A percentile compares a stretch with the other conserved stretches of the same genome.
Conservation (phyloP, 495 filamentous ascomycete species). For the Neurospora sp. region DNA sequence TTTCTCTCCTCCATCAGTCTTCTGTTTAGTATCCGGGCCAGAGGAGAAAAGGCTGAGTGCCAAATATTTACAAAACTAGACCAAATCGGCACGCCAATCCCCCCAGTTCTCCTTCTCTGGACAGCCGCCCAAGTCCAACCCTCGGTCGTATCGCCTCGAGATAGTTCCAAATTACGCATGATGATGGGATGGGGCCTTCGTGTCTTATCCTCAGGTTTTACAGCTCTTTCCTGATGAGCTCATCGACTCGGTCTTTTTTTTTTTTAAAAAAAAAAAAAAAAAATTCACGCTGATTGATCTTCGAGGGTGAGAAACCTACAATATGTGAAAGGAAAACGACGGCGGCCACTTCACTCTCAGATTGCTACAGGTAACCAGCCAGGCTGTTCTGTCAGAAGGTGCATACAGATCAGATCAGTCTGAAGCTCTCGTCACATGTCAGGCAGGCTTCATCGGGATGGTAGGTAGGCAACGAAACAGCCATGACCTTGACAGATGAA, state of each 20-base stretch:
- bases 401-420: neutral
- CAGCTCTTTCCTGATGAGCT: neutral
- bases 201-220: neutral
- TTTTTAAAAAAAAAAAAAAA: too few relatives aligned
- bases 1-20: neutral
- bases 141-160: neutral
- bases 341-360: neutral
- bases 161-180: neutral
- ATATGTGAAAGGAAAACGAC: too few relatives aligned
- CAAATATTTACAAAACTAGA: neutral
- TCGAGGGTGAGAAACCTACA: too few relatives aligned
- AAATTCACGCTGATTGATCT: too few relatives aligned
- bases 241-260: too few relatives aligned
- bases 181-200: neutral
- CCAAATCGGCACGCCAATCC: neutral
- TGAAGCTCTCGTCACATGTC: neutral
- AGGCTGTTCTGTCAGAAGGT: neutral
- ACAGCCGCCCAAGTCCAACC: neutral
- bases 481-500: neutral
- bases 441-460: neutral
- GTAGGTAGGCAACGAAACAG: neutral
- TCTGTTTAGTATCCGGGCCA: neutral
- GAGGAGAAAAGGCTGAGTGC: neutral
- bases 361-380: neutral
- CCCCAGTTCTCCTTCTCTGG: neutral